phyloP scores from a whole-genome alignment of 495 filamentous ascomycete genomes.

The Xylaria nigripes region DNA sequence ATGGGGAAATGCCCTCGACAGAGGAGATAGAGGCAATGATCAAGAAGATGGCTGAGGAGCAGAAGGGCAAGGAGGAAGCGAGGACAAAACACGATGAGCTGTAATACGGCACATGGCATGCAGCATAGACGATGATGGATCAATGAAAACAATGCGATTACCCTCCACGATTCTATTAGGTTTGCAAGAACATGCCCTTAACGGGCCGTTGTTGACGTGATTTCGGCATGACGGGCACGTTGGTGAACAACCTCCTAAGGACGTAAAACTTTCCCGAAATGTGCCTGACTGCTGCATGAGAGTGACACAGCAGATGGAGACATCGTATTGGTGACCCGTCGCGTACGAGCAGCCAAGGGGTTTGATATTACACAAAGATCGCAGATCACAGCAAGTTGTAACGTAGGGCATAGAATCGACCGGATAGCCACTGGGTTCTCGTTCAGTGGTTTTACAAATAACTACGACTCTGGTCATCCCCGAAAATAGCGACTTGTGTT shows the following conservation, averaged over 20 bases:
- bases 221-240: not conserved
- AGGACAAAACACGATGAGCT: conserved; percentile 43
- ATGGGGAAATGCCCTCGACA: conserved; percentile 32
- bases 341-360: not conserved
- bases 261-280: not conserved
- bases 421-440: not conserved
- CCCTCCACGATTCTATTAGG: not conserved
- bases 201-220: not conserved
- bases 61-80: conserved; percentile 29
- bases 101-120: conserved; percentile 24
- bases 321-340: not conserved
- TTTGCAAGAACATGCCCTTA: not conserved
- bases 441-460: not conserved
- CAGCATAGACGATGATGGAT: conserved; percentile 12
- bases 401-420: not conserved
- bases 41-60: conserved; percentile 34
- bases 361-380: conserved; percentile 1
- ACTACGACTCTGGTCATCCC: not conserved
- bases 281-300: not conserved
- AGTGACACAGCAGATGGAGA: not conserved
- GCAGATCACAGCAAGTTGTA: not conserved
- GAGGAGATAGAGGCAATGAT: conserved; percentile 46
- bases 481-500: not conserved
- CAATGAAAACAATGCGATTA: conserved; percentile 16
- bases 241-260: not conserved